These are phyloP conservation scores for Pyricularia sp. DNA, from an alignment of 2,329 filamentous ascomycete species.

Conservation along the genomic window DNA sequence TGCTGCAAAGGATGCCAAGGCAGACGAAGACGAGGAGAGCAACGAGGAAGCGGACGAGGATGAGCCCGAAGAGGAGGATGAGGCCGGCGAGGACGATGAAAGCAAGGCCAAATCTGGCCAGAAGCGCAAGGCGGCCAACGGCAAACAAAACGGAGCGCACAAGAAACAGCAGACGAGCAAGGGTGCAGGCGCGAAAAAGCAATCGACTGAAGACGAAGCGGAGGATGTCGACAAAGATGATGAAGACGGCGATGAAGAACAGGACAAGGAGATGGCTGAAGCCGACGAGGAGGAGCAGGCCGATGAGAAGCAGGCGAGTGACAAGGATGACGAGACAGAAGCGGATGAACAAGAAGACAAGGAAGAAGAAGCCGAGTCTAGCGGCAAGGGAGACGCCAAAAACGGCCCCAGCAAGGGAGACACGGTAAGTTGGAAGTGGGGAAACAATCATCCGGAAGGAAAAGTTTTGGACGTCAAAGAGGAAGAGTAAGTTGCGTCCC, in stretches of 20 bases:
- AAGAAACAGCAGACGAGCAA: constrained; percentile 5
- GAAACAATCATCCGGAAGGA: constrained; percentile 26
- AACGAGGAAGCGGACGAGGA: constrained; percentile 32
- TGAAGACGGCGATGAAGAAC: constrained; percentile 22
- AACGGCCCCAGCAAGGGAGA: constrained; percentile 17
- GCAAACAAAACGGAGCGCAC: not conserved
- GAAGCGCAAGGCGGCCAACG: not conserved
- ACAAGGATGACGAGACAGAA: not conserved
- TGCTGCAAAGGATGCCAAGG: not conserved
- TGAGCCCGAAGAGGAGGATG: constrained; percentile 27
- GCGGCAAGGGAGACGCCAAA: not conserved
- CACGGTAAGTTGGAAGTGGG: constrained; percentile 34
- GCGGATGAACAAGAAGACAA: not conserved
- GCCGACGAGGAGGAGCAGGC: constrained; percentile 24
- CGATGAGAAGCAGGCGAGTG: not conserved
- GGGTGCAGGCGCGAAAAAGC: constrained; percentile 20
- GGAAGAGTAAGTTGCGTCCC: constrained; percentile 20
- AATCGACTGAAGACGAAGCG: constrained; percentile 18
- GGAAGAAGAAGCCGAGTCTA: not conserved
- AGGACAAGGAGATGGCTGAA: constrained; percentile 16
- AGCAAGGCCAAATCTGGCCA: constrained; percentile 7
- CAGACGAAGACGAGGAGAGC: constrained; percentile 23
- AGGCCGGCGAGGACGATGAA: constrained; percentile 22
- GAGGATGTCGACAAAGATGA: constrained; percentile 18
- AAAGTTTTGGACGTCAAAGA: constrained; percentile 30